These are phyloP conservation scores for Beauveria sp. DNA, from an alignment of 2,329 filamentous ascomycete species.

Conservation along the genomic window DNA sequence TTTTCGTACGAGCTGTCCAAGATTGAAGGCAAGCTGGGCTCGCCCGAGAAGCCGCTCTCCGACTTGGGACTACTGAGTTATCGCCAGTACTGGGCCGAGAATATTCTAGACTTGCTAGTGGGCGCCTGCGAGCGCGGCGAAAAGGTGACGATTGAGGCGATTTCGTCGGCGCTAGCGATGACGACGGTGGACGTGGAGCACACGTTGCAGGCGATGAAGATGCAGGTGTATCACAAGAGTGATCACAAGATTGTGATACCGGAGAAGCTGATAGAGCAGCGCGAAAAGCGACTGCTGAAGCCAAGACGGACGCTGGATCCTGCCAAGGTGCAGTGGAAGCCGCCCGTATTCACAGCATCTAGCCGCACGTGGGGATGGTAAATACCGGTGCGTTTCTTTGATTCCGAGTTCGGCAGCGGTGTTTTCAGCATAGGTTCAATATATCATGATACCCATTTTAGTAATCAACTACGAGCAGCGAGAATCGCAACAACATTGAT, in stretches of 20 bases:
- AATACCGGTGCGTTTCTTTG: not conserved
- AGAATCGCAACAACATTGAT: not conserved
- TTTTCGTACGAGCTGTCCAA: slow-evolving; percentile 97
- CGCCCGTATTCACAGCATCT: slow-evolving; percentile 85
- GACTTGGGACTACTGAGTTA: slow-evolving; percentile 92
- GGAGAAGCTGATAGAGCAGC: slow-evolving; percentile 66
- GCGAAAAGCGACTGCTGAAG: slow-evolving; percentile 75
- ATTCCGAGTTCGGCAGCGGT: not conserved
- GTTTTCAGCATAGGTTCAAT: not conserved
- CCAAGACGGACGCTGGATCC: slow-evolving; percentile 70
- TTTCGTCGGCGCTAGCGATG: slow-evolving; percentile 78
- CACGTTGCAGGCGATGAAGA: slow-evolving; percentile 85
- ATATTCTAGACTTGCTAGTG: slow-evolving; percentile 79
- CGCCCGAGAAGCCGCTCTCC: slow-evolving; percentile 91
- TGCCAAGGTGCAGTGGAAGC: slow-evolving; percentile 82
- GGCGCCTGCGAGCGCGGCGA: slow-evolving; percentile 60
- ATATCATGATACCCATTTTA: slow-evolving; percentile 2
- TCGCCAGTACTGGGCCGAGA: slow-evolving; percentile 95
- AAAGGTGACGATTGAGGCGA: slow-evolving; percentile 75
- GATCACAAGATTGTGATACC: slow-evolving; percentile 95
- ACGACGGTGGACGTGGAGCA: slow-evolving; percentile 96
- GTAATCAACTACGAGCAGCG: not conserved
- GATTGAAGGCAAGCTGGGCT: slow-evolving; percentile 84
- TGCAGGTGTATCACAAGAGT: slow-evolving; percentile 92
- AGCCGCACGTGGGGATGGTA: slow-evolving; percentile 95